phyloP scores from a whole-genome alignment of 2,329 filamentous ascomycete genomes.

The Sclerotinia minor region DNA sequence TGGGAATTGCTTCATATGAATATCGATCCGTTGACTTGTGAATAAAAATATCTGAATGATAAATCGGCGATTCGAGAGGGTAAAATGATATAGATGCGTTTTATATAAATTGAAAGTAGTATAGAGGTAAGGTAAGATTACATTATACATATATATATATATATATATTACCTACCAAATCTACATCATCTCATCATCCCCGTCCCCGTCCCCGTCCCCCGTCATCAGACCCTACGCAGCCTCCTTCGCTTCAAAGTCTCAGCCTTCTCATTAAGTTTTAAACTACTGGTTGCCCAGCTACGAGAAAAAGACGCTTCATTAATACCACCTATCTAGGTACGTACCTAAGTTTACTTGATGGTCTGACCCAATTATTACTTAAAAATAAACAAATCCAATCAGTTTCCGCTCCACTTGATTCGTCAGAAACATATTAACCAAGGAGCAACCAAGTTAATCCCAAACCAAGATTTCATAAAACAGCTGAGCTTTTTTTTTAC shows the following conservation, averaged over 20 bases:
- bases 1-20: neutral
- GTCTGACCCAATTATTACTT: neutral
- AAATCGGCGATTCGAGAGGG: neutral
- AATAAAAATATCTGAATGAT: too few species aligned
- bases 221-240: too few species aligned
- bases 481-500: neutral
- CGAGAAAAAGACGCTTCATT: neutral
- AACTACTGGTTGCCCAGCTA: neutral
- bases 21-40: too few species aligned
- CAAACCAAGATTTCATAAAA: conserved; percentile 8
- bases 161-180: too few species aligned
- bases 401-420: neutral
- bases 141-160: too few species aligned
- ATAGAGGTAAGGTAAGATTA: too few species aligned
- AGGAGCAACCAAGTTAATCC: neutral
- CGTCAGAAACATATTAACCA: neutral
- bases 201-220: too few species aligned
- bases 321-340: too few species aligned
- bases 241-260: neutral
- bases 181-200: too few species aligned
- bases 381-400: conserved; percentile 9
- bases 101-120: neutral
- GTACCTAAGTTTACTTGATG: too few species aligned
- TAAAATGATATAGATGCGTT: neutral
- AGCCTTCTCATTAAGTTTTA: neutral